Percentiles rank a stretch among this genome's conserved stretches.
Conservation (phyloP, 257 asterid species). For the Solanum microdontum region DNA sequence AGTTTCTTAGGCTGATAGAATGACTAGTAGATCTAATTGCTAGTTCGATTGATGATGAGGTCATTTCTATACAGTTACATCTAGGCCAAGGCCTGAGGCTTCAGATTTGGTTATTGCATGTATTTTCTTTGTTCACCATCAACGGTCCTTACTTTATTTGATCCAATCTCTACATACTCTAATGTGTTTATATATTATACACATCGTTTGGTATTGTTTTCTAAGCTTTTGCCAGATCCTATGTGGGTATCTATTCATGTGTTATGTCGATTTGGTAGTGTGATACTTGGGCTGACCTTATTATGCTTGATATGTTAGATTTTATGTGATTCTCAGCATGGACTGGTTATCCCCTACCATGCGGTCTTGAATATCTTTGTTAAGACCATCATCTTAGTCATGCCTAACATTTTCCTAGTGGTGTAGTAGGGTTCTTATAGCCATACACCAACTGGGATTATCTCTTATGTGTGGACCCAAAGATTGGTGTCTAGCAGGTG, state of each 20-base stretch:
- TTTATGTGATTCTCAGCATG: not conserved
- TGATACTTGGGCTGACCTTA: not conserved
- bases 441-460: not conserved
- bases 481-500: not conserved
- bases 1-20: not conserved
- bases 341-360: not conserved
- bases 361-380: not conserved
- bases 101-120: not conserved
- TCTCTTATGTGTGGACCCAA: not conserved
- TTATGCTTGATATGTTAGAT: not conserved
- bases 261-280: not conserved
- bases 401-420: not conserved
- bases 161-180: not conserved
- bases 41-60: not conserved
- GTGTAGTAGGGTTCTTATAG: not conserved
- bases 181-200: no score
- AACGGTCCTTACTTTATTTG: no score
- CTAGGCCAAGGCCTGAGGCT: not conserved
- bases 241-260: not conserved
- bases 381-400: not conserved
- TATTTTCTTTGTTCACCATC: not conserved
- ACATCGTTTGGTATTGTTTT: not conserved
- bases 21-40: no score
- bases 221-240: not conserved
- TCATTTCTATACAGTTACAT: not conserved